These are phyloP conservation scores for Phytophthora crassamura DNA, from an alignment of 352 stramenopile species.

Conservation along the genomic window DNA sequence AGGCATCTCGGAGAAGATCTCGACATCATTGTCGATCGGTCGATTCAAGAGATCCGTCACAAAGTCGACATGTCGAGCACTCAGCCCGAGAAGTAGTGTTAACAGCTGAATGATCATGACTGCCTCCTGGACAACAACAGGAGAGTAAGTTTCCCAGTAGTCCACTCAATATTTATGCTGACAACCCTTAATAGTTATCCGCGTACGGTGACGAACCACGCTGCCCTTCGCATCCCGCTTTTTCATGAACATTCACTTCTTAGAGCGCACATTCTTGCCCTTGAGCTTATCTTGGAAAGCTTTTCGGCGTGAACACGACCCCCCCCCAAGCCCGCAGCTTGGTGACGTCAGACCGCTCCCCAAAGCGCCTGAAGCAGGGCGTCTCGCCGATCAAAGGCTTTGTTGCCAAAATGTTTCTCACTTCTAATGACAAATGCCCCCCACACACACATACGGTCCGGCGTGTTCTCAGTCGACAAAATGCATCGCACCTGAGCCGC, in stretches of 20 bases:
- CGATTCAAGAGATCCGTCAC: conserved; percentile 5
- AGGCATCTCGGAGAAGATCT: conserved; percentile 6
- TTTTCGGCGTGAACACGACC: conserved; percentile 16
- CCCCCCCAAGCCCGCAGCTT: conserved; percentile 13
- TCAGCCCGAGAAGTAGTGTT: no score
- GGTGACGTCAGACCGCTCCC: conserved; percentile 6
- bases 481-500: neutral
- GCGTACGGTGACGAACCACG: no score
- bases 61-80: neutral
- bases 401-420: conserved; percentile 1
- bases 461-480: conserved; percentile 5
- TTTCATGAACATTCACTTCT: no score
- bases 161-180: no score
- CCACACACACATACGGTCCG: conserved; percentile 5
- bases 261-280: no score
- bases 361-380: conserved; percentile 9
- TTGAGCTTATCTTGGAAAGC: neutral
- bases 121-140: neutral
- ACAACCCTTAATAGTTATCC: no score
- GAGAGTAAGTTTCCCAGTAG: no score
- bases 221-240: no score
- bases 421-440: conserved; percentile 13
- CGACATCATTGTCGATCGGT: neutral
- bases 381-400: conserved; percentile 6
- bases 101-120: neutral